These are phyloP conservation scores for Capronia epimyces DNA, from an alignment of 2,329 filamentous ascomycete species.

Conservation along the genomic window DNA sequence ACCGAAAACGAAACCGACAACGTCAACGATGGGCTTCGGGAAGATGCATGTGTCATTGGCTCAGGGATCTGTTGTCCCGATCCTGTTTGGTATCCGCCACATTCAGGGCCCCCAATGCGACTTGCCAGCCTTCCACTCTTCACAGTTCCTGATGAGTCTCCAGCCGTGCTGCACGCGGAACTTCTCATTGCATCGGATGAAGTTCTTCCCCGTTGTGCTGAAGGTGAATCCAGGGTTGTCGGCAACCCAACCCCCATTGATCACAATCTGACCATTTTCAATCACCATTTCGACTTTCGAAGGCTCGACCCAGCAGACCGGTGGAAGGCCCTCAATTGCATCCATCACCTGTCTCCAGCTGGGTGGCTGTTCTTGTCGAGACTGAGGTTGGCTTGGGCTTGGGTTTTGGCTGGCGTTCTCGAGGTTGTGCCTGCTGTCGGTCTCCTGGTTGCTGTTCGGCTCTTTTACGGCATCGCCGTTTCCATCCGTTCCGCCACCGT, in stretches of 20 bases:
- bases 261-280: background rate
- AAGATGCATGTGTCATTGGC: background rate
- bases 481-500: no score
- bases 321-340: background rate
- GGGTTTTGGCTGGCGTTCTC: background rate
- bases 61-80: background rate
- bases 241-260: background rate
- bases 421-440: background rate
- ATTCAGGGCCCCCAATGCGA: background rate
- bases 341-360: background rate
- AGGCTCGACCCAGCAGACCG: background rate
- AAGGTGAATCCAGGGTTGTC: background rate
- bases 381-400: background rate
- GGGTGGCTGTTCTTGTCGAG: background rate
- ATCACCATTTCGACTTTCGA: background rate
- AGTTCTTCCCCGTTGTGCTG: background rate
- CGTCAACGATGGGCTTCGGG: no score
- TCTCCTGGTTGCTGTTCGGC: background rate
- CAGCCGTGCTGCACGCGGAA: background rate
- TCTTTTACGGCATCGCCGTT: background rate
- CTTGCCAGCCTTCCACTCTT: background rate
- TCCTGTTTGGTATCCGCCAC: background rate
- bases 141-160: background rate
- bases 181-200: background rate
- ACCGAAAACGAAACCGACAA: background rate